Evolutionary conservation across 2,329 filamentous ascomycete species (phyloP), one percentile per base, ranked within the genome.

Genomic region (Didymellaceae sp.): DNA sequence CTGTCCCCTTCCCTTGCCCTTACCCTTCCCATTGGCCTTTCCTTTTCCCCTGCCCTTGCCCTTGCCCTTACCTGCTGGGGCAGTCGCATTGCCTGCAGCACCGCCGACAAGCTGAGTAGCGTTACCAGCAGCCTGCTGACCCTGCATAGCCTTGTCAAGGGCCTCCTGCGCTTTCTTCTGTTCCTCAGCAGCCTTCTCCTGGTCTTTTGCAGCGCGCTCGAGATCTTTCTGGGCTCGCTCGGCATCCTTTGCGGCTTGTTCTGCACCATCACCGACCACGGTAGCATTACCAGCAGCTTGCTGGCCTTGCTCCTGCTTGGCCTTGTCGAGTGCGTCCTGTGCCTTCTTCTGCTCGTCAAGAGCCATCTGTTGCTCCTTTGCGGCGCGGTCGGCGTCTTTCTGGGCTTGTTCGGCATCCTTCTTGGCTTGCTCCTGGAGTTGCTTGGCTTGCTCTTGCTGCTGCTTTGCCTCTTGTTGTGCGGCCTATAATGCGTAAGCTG

Each of bases 11-110:
- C 33, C 45, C 5, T 55, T 51, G 5, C 44, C 49, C 2, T 54
- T 58, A 21, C 47, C 53, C 3, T 56, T 56, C 6, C 34, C 45
- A 2, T 44, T 43, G 8, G n/a, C 46, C 53, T 2, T 55, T 55
- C 8, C 32, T 35, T 2, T 44, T 43, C 5, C 22, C 46, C 5
- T 50, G 25, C 28, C 17, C 26, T 40, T 51, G 40, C 28, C 11
- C 33, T 30, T 51, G 13, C 47, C 47, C 7, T 51, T 51, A 6
- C 41, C 41, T 7, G 40, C 47, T 6, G 30, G 34, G 8, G 20
- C 37, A 11, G 43, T 52, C 48, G 42, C 37, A 25, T 52, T 45
- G 11, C 37, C 49, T 8, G 32, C 38, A 5, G 49, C 38, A 7
- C 21, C 49, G 28, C 43, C 43, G 18, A 34, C 39, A n/a, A 46